Evolutionary conservation across 148 eudicot species (phyloP).

Genomic region (Pharnaceum exiguum): DNA sequence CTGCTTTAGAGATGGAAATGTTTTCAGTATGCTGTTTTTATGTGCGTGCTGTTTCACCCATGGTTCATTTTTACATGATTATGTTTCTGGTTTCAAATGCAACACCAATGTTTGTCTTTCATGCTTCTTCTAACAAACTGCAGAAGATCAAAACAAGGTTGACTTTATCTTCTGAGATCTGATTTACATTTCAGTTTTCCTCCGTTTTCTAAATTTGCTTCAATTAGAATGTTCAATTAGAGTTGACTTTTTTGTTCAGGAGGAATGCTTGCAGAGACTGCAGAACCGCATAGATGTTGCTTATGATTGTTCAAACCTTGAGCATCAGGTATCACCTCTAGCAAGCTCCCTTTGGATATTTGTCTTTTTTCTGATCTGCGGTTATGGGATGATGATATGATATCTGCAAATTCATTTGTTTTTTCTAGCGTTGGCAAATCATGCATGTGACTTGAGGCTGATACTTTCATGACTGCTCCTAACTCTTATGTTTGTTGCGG

Average conservation of each 20-base stretch:
- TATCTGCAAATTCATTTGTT: neutral
- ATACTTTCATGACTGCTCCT: neutral
- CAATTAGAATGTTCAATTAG: neutral
- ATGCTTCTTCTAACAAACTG: too few species aligned
- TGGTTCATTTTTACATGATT: too few species aligned
- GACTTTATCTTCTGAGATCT: too few species aligned
- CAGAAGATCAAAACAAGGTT: too few species aligned
- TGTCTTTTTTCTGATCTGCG: neutral
- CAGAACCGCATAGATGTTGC: slow-evolving; percentile 81
- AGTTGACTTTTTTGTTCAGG: slow-evolving; percentile 36
- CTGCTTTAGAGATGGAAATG: too few species aligned
- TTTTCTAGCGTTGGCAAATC: neutral
- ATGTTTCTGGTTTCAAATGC: too few species aligned
- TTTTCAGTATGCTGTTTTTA: too few species aligned
- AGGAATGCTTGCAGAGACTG: slow-evolving; percentile 75
- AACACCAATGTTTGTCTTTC: too few species aligned
- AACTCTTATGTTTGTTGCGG: slow-evolving; percentile 1
- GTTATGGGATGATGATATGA: neutral
- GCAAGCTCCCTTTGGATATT: neutral
- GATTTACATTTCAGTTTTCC: too few species aligned
- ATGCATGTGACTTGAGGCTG: neutral
- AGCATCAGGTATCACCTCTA: slow-evolving; percentile 64
- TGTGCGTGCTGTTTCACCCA: too few species aligned
- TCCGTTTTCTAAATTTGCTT: neutral
- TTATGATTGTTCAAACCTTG: slow-evolving; percentile 73